phyloP scores from a whole-genome alignment of 1,284 basidiomycete species.

The Puccinia horiana region DNA sequence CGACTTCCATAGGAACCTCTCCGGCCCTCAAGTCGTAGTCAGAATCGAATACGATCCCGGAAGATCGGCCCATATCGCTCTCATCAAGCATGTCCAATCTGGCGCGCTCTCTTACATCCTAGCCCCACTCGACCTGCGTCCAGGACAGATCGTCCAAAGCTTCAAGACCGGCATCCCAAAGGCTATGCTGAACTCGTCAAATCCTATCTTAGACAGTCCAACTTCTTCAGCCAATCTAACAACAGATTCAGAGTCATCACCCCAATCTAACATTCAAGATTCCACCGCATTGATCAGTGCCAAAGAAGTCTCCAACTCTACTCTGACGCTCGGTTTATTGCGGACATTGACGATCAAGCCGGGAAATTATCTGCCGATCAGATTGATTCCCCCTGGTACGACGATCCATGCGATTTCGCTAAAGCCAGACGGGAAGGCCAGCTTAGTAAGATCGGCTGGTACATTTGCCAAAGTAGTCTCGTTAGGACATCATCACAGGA shows the following conservation, averaged over 20 bases:
- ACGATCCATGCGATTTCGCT: conserved; percentile 84
- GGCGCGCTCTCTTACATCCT: conserved; percentile 74
- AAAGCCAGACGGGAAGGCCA: conserved; percentile 72
- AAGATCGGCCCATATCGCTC: conserved; percentile 87
- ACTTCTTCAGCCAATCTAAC: background rate
- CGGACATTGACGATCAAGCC: conserved; percentile 81
- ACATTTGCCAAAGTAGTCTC: conserved; percentile 78
- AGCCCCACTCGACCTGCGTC: conserved; percentile 82
- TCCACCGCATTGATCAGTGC: conserved; percentile 26
- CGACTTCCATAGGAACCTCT: conserved; percentile 77
- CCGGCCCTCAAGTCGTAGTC: conserved; percentile 82
- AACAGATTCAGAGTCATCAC: background rate
- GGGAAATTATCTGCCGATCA: conserved; percentile 89
- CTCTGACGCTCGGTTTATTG: conserved; percentile 78
- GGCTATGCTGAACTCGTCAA: conserved; percentile 41
- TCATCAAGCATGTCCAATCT: conserved; percentile 65
- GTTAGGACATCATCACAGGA: conserved; percentile 41
- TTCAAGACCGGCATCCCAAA: conserved; percentile 65
- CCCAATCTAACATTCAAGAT: background rate
- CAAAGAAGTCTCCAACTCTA: conserved; percentile 33
- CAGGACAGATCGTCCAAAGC: conserved; percentile 83
- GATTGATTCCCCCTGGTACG: conserved; percentile 87
- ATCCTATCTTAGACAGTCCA: conserved; percentile 30
- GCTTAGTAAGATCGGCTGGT: conserved; percentile 86
- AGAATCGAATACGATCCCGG: conserved; percentile 97